Conservation (phyloP, 495 filamentous ascomycete species). For the Annulohypoxylon stygium region DNA sequence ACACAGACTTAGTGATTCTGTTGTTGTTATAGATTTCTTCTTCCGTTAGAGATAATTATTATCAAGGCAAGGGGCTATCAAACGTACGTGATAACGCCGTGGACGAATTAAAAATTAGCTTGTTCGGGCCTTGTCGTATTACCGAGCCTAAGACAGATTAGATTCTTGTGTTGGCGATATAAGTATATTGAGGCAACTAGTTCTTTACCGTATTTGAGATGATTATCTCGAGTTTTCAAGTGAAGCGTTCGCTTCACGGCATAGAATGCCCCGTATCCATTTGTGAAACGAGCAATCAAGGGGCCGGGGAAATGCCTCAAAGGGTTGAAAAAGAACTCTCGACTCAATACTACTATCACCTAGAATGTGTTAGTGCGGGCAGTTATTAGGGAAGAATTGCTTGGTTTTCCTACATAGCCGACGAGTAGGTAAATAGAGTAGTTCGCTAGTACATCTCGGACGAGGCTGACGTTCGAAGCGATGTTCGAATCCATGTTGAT, state of each 20-base stretch:
- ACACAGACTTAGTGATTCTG: slow-evolving; percentile 23
- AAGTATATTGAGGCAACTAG: no score
- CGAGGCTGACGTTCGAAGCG: no score
- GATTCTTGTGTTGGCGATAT: no score
- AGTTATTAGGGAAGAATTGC: no score
- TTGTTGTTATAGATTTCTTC: slow-evolving; percentile 30
- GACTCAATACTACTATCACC: no score
- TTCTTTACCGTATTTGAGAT: slow-evolving; percentile 33
- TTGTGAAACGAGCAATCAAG: slow-evolving; percentile 11
- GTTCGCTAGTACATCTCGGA: no score
- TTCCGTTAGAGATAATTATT: neutral
- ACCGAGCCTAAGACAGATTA: slow-evolving; percentile 23
- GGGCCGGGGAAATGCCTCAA: slow-evolving; percentile 33
- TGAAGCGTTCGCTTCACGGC: slow-evolving; percentile 23
- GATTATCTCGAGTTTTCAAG: slow-evolving; percentile 15
- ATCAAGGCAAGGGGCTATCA: slow-evolving; percentile 4
- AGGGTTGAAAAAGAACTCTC: slow-evolving; percentile 2
- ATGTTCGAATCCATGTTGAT: no score
- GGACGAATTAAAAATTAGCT: slow-evolving; percentile 40
- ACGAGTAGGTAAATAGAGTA: no score
- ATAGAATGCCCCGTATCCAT: slow-evolving; percentile 26
- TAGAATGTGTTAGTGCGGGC: no score
- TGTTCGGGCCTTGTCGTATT: slow-evolving; percentile 41
- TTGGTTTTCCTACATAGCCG: no score
- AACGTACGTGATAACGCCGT: slow-evolving; percentile 36